Conservation (phyloP, 1,139 yeast genomes). For the Scheffersomyces stambukii region DNA sequence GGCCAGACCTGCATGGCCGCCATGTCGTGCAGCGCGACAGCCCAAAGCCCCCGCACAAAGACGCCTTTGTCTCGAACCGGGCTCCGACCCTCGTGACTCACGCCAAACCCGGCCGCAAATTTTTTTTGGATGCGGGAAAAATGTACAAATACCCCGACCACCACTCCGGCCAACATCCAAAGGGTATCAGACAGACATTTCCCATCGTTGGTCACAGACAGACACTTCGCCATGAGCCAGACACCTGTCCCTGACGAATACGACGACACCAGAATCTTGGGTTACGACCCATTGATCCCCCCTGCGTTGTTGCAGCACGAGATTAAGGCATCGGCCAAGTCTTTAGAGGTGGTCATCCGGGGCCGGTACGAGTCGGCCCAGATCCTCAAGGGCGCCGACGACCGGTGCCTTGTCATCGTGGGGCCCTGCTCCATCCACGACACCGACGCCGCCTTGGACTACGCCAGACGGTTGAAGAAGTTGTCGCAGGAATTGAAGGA, state of each 20-base stretch:
- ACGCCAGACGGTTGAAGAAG: slow-evolving; percentile 61
- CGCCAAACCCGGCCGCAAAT: no score
- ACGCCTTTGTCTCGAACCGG: no score
- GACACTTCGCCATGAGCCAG: slow-evolving; percentile 24
- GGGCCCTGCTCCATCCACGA: slow-evolving; percentile 99
- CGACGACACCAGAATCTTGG: slow-evolving; percentile 86
- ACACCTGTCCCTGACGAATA: slow-evolving; percentile 68
- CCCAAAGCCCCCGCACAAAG: no score
- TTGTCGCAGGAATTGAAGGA: slow-evolving; percentile 61
- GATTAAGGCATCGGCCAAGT: slow-evolving; percentile 61
- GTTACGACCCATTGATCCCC: slow-evolving; percentile 92
- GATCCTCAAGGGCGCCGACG: slow-evolving; percentile 72
- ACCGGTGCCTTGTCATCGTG: slow-evolving; percentile 74
- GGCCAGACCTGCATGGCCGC: no score
- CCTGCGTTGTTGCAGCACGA: slow-evolving; percentile 94
- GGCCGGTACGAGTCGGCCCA: slow-evolving; percentile 78
- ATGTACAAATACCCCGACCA: no score
- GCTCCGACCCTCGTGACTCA: no score
- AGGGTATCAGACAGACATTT: no score
- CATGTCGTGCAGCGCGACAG: no score
- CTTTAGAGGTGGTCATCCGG: slow-evolving; percentile 57
- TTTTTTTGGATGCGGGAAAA: no score
- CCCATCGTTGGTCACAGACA: no score
- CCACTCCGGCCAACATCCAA: no score
- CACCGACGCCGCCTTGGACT: slow-evolving; percentile 87